Evolutionary conservation across 208 protist species (phyloP), one percentile per base, ranked within the genome.

Genomic region (Trypanosoma theileri): DNA sequence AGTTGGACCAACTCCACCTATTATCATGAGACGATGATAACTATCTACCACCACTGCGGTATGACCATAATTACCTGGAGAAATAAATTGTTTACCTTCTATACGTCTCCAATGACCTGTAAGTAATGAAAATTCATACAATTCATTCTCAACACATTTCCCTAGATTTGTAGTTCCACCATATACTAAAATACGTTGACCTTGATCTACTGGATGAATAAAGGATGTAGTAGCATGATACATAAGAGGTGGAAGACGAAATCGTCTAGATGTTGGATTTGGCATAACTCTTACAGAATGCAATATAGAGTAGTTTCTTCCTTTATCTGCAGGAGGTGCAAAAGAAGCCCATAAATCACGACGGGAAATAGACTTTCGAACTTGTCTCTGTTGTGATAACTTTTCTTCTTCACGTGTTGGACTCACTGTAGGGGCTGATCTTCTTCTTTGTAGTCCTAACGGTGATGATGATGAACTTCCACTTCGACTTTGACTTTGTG

Each of bases 91-190:
- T 56, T 64, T 69, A n/a, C 90, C 86, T 55, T 95, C 90, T 26
- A 95, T 26, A 17, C 90, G 82, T 22, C 84, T 75, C 87, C 90
- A 95, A 61, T 66, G 75, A 6, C 86, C 82, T n/a, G 79, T 89
- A 40, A 93, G 63, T 0, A 95, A 59, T 7, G 82, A 87, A 60
- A 93, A 95, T 76, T 95, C 90, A 74, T 95, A 95, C 26, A 95
- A 56, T 79, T 95, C 89, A 46, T 80, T 82, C 62, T 92, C 84
- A 10, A 86, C 58, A 14, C 48, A 70, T 57, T 69, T 64, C 1
- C 61, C 60, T n/a, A 74, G 0, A 44, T 69, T 70, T 17, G 59
- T 76, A 31, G 89, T 62, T 4, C 90, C 90, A 44, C 90, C 90
- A 75, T 92, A 92, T 8, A 93, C 80, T 31, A 95, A 77, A 48